These are phyloP conservation scores for Candida sp. DNA, from an alignment of 1,139 yeast species.

Conservation along the genomic window DNA sequence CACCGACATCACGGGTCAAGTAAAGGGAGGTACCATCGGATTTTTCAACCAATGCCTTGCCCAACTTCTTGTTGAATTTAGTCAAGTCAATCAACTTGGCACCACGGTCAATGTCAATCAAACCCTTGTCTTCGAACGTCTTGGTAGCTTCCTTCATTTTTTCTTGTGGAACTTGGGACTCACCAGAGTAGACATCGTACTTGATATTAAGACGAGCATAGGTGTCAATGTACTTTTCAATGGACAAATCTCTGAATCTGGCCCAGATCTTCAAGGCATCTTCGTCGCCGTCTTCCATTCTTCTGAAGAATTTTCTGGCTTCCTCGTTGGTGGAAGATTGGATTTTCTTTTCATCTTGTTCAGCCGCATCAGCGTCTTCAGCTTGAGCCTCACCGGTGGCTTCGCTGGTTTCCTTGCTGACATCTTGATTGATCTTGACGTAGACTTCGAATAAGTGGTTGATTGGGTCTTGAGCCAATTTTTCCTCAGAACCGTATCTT, in stretches of 20 bases:
- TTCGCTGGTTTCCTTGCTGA: conserved; percentile 55
- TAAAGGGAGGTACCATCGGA: conserved; percentile 96
- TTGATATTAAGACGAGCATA: conserved; percentile 91
- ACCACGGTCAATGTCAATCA: conserved; percentile 89
- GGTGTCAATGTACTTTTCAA: conserved; percentile 83
- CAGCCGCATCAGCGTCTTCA: conserved; percentile 21
- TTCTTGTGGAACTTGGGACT: conserved; percentile 87
- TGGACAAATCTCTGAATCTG: conserved; percentile 88
- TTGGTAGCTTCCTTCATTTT: conserved; percentile 71
- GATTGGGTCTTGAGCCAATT: conserved; percentile 79
- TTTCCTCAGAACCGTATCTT: conserved; percentile 82
- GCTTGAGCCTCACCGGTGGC: conserved; percentile 53
- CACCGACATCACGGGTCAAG: conserved; percentile 97
- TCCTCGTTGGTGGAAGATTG: conserved; percentile 62
- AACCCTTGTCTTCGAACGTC: conserved; percentile 65
- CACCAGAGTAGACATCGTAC: conserved; percentile 93
- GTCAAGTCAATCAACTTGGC: conserved; percentile 89
- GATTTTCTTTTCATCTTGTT: conserved; percentile 15
- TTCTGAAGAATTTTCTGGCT: conserved; percentile 88
- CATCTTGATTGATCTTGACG: conserved; percentile 84
- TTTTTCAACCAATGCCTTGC: conserved; percentile 93
- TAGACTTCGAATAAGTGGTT: conserved; percentile 95
- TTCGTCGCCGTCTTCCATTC: conserved; percentile 94
- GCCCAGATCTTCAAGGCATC: conserved; percentile 82
- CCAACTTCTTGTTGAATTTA: conserved; percentile 88